Evolutionary conservation across 2,329 filamentous ascomycete species (phyloP), one percentile per base, ranked within the genome.

Genomic region (Fusarium beomiforme): DNA sequence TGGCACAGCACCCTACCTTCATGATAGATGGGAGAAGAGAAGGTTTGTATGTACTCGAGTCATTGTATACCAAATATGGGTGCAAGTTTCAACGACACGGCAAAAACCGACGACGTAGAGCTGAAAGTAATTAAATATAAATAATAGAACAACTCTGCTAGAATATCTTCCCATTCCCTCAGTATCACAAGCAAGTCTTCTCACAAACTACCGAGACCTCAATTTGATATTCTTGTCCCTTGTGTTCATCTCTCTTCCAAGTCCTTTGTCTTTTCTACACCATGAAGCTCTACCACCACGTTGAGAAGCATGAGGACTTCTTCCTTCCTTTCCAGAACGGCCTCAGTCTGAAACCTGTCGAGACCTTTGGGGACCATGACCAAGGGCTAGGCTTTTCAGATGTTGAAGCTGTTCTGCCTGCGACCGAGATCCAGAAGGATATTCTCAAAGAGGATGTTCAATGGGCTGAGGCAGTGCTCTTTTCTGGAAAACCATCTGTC

Each of bases 241-340:
- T 16, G 17, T 24, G 8, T 17, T n/a, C 23, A 13, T 7, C 2
- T 13, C 7, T 8, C 3, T 39, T 42, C 11, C 29, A 29, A 29
- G 29, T 6, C 29, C 29, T 9, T 29, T 29, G 2, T n/a, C 23
- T 21, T 12, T 46, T 59, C 7, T 36, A 14, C 36, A 50, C 23
- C 31, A 65, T 65, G 62, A 51, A 65, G 42, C 17, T 65, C 12
- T 39, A 55, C 3, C 62, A 39, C 23, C 57, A 61, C 29, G n/a
- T 55, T 49, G 57, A 65, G 23, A 65, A 44, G 12, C 57, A 61
- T 29, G 57, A 61, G 34, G 62, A 65, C 4, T 65, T 65, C 34
- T 65, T 65, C 29, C 62, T 61, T 23, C 57, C 62, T 19, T 39
- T 37, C n/a, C 33, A 42, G 14, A 23, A 61, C 2, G 49, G 34